Base-by-base conservation (phyloP, 1,284 basidiomycete genomes). In the Tilletia horrida region DNA sequence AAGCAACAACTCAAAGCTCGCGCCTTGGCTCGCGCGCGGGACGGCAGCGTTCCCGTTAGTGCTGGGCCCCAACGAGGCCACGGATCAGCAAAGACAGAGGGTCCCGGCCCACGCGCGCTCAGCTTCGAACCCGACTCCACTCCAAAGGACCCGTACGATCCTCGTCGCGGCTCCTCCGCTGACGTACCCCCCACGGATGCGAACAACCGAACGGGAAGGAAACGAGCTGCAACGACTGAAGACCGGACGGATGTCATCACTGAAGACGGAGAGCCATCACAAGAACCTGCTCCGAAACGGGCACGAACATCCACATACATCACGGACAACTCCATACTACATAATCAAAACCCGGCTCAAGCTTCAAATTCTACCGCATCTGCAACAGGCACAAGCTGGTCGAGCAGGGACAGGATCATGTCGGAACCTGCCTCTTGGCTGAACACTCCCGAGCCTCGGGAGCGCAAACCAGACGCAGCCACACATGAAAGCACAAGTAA, bases 361-460 rank as follows among this genome's bases (percentile, higher is more conserved):
- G 6, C 21, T 1, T 21, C 23, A 2, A 52, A 7, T 52, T 13
- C 23, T 6, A 40, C 35, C 35, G 4, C 35, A 11, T 40, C 11
- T 40, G 35, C 6, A 40, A 40, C 35, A 40, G 50, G 50, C 4
- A 25, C n/a, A 21, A 27, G 23, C 21, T 23, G 23, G 14, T 25
- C 50, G 50, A 23, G 50, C 16, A 52, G 21, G 13, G 16, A 25
- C 50, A 27, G 23, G 13, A 52, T n/a, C n/a, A 13, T 25, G 50
- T 27, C 35, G 35, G 50, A 52, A 27, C 11, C 50, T 3, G 21
- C 50, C 14, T 52, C 50, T 0, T 52, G 50, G 50, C 50, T 52
- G 6, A 52, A 52, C 50, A 52, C 50, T 14, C 50, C 50, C 13
- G 50, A 52, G 50, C 50, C 50, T n/a, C 50, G 25, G 25, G 50